Evolutionary conservation across 352 stramenopile genomes (phyloP), one percentile per base, ranked within the genome.

Genomic region (Phytophthora capsici): DNA sequence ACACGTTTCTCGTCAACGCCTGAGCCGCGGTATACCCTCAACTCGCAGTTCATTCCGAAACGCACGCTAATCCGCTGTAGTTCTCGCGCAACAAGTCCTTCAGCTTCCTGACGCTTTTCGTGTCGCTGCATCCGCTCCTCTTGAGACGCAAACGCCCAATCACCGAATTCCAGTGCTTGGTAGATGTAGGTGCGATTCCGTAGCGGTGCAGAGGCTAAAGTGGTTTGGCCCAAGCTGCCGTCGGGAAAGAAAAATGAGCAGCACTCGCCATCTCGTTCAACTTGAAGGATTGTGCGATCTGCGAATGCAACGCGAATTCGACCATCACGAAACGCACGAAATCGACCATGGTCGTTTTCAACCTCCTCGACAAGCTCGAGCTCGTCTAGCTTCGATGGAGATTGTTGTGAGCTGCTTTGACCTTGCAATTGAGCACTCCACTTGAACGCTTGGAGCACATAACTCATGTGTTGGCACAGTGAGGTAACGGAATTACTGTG

Each of bases 221-320:
- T 91, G n/a, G 69, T 85, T 16, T 58, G 38, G 0, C 53, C 68
- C 3, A 38, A 50, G 8, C 60, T 76, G 13, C 86, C 83, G 28
- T 88, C 78, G 0, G 71, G 44, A 53, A 88, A 83, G 40, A 82
- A 79, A 54, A 92, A 87, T 1, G 58, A 66, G 49, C 82, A 92
- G 17, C 56, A 63, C 4, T 77, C 71, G 14, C 46, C 55, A 20
- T 66, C 52, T 14, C 41, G 46, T n/a, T 82, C 65, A 20, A 91
- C 63, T 44, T 86, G 71, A 20, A 93, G 62, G 25, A 95, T 93
- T 16, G 87, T 93, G 34, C 87, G 83, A 37, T 95, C 85, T 10
- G 68, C 45, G 40, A 93, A 93, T 17, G 73, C 73, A 40, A 86
- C 82, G 26, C 85, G 86, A 25, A 93, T 72, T 19, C 71, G 66